These are phyloP conservation scores for Metarhizium album DNA, from an alignment of 2,329 filamentous ascomycete genomes.

Conservation along the genomic window DNA sequence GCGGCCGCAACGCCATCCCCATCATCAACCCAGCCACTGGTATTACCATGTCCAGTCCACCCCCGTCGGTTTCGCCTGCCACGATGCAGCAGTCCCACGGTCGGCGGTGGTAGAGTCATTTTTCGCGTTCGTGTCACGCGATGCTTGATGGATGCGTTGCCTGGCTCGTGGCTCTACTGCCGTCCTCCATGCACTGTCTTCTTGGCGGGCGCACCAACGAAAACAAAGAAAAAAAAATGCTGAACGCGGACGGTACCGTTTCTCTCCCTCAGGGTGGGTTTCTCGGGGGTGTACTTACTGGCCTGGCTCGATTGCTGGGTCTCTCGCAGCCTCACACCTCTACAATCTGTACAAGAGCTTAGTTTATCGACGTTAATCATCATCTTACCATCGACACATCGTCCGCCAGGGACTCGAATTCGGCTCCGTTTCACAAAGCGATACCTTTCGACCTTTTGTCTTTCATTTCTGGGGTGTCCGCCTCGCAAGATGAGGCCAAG, in stretches of 20 bases:
- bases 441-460: conserved; percentile 25
- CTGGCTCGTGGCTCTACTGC: conserved; percentile 23
- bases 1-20: conserved; percentile 87
- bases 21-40: conserved; percentile 95
- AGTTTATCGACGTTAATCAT: conserved; percentile 33
- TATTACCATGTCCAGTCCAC: conserved; percentile 78
- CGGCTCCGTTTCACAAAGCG: conserved; percentile 27
- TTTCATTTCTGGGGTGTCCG: conserved; percentile 21
- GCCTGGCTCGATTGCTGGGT: conserved; percentile 19
- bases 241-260: conserved; percentile 25
- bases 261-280: conserved; percentile 26
- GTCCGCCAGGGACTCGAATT: conserved; percentile 15
- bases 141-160: conserved; percentile 21
- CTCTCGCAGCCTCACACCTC: conserved; percentile 16
- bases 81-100: conserved; percentile 46
- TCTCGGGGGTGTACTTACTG: conserved; percentile 20
- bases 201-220: conserved; percentile 36
- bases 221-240: conserved; percentile 20
- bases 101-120: conserved; percentile 40
- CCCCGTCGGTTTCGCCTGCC: conserved; percentile 56
- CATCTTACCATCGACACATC: conserved; percentile 19
- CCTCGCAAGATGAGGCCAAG: conserved; percentile 26
- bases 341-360: conserved; percentile 35
- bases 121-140: conserved; percentile 17
- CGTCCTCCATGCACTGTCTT: conserved; percentile 24